phyloP scores from a whole-genome alignment of 2,329 filamentous ascomycete species.

The Chaetomiaceae sp. region DNA sequence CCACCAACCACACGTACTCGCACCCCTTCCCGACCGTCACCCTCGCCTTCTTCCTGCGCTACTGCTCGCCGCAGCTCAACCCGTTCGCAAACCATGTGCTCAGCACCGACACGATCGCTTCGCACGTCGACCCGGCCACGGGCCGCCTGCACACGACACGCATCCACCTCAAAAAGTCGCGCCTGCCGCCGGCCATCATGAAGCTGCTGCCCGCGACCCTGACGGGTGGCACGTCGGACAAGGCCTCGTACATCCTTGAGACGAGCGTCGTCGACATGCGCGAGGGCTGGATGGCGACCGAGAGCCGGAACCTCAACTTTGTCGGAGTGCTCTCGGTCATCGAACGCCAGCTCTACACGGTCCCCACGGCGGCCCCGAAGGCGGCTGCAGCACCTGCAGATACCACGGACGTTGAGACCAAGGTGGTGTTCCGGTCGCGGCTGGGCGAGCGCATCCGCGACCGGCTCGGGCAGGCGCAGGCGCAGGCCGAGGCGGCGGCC shows the following conservation, averaged over 20 bases:
- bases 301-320: constrained; percentile 76
- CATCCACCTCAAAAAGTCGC: constrained; percentile 75
- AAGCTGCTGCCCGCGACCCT: constrained; percentile 67
- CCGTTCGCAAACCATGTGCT: constrained; percentile 77
- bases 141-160: constrained; percentile 72
- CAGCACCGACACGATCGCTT: constrained; percentile 75
- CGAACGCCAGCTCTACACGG: constrained; percentile 65
- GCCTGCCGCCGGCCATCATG: constrained; percentile 66
- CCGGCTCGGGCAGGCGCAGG: constrained; percentile 33
- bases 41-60: constrained; percentile 83
- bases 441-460: constrained; percentile 59
- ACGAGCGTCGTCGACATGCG: constrained; percentile 71
- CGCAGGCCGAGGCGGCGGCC: constrained; percentile 33
- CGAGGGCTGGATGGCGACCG: constrained; percentile 76
- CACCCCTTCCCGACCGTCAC: constrained; percentile 81
- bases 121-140: constrained; percentile 64
- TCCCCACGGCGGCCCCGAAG: constrained; percentile 20
- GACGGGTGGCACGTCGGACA: constrained; percentile 59
- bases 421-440: constrained; percentile 64
- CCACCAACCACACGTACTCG: constrained; percentile 65
- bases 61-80: constrained; percentile 64
- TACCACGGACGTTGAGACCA: constrained; percentile 65
- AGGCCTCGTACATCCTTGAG: constrained; percentile 75
- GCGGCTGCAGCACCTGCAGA: constrained; percentile 20
- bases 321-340: constrained; percentile 73